Evolutionary conservation across 495 filamentous ascomycete species (phyloP).

Genomic region (Stereocaulon alpinum): DNA sequence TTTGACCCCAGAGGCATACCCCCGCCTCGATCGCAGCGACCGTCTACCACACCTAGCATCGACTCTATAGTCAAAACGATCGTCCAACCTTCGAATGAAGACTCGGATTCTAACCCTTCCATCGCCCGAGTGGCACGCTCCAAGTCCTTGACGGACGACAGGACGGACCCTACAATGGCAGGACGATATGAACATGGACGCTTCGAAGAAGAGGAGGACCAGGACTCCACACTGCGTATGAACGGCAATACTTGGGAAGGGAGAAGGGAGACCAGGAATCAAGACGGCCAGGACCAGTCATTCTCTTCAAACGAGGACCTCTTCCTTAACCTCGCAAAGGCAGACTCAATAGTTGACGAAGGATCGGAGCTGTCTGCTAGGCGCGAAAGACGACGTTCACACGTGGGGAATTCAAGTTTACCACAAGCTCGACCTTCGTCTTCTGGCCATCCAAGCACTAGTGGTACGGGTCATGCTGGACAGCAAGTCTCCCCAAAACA

Average conservation of each 20-base stretch:
- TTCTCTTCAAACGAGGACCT: constrained; percentile 45
- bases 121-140: background rate
- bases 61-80: constrained; percentile 10
- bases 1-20: background rate
- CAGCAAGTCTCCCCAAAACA: constrained; percentile 2
- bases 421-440: constrained; percentile 29
- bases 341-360: constrained; percentile 40
- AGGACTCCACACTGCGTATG: constrained; percentile 26
- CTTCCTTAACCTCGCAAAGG: constrained; percentile 52
- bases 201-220: constrained; percentile 14
- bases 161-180: constrained; percentile 1
- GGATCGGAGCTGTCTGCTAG: constrained; percentile 37
- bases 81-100: background rate
- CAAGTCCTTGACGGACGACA: constrained; percentile 3
- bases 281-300: constrained; percentile 21
- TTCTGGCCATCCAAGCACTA: constrained; percentile 31
- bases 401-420: constrained; percentile 21
- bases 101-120: background rate
- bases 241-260: constrained; percentile 26
- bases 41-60: constrained; percentile 8
- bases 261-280: constrained; percentile 21
- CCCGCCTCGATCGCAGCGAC: background rate
- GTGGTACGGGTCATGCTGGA: constrained; percentile 10
- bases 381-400: constrained; percentile 24
- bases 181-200: constrained; percentile 7